phyloP scores from a whole-genome alignment of 805 yeast species.

The Candida parachauliodes region DNA sequence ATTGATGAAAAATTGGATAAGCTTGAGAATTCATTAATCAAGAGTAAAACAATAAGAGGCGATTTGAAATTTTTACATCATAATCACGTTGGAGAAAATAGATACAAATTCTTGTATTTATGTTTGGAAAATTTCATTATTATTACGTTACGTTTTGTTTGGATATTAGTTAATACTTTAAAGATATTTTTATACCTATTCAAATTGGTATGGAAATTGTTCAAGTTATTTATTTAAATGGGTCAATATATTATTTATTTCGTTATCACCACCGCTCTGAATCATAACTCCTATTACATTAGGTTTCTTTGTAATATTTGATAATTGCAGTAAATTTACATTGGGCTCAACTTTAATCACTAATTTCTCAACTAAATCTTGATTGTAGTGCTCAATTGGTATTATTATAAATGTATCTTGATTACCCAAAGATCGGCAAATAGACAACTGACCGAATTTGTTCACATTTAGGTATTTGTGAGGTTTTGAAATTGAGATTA shows the following conservation, averaged over 20 bases:
- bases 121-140: slow-evolving; percentile 52
- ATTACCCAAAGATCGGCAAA: slow-evolving; percentile 49
- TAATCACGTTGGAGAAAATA: slow-evolving; percentile 23
- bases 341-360: not conserved
- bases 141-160: slow-evolving; percentile 46
- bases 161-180: slow-evolving; percentile 53
- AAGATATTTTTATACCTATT: slow-evolving; percentile 26
- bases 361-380: slow-evolving; percentile 9
- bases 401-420: slow-evolving; percentile 45
- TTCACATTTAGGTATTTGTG: slow-evolving; percentile 49
- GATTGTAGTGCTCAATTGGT: slow-evolving; percentile 15
- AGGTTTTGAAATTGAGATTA: slow-evolving; percentile 38
- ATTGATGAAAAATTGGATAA: slow-evolving; percentile 48
- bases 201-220: slow-evolving; percentile 19
- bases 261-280: slow-evolving; percentile 19
- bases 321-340: not conserved
- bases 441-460: slow-evolving; percentile 46
- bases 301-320: slow-evolving; percentile 3
- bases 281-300: slow-evolving; percentile 34
- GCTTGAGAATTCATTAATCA: slow-evolving; percentile 32
- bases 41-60: slow-evolving; percentile 12
- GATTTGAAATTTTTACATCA: slow-evolving; percentile 12
- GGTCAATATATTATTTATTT: slow-evolving; percentile 8
- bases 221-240: slow-evolving; percentile 10
- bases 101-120: slow-evolving; percentile 39